A percentile compares a stretch with the other conserved stretches of the same genome.
Evolutionary conservation across 305 asterid species (phyloP).

Genomic region (Fraxinus velutina): DNA sequence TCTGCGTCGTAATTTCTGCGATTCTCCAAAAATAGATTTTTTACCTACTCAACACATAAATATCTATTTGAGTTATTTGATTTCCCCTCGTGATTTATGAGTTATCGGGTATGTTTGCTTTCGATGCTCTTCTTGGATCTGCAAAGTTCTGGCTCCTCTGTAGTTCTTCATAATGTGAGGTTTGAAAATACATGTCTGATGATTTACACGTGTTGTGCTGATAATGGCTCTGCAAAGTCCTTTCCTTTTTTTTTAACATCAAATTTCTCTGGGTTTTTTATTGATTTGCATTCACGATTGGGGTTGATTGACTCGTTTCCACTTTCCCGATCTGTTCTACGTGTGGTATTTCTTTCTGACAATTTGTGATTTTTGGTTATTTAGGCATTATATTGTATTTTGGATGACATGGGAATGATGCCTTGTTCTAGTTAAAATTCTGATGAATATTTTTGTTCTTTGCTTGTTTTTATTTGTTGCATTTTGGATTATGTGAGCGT

Average conservation of each 20-base stretch:
- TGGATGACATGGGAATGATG: neutral
- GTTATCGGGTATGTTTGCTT: conserved; percentile 16
- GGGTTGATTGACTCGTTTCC: conserved; percentile 25
- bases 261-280: neutral
- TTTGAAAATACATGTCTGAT: conserved; percentile 9
- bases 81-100: conserved; percentile 19
- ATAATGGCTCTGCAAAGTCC: conserved; percentile 15
- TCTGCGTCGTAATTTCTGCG: conserved; percentile 29
- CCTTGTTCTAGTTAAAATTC: neutral
- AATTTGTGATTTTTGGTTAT: neutral
- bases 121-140: conserved; percentile 35
- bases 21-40: conserved; percentile 17
- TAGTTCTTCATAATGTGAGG: conserved; percentile 21
- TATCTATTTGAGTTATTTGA: conserved; percentile 19
- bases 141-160: conserved; percentile 13
- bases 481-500: neutral
- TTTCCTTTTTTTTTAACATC: conserved; percentile 1
- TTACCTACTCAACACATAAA: neutral
- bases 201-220: conserved; percentile 10
- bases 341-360: neutral
- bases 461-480: neutral
- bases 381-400: neutral
- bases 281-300: conserved; percentile 14
- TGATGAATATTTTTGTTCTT: neutral
- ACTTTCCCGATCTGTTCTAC: conserved; percentile 33